Base-by-base conservation (phyloP, 2,329 filamentous ascomycete species). In the Fonsecaea multimorphosa region DNA sequence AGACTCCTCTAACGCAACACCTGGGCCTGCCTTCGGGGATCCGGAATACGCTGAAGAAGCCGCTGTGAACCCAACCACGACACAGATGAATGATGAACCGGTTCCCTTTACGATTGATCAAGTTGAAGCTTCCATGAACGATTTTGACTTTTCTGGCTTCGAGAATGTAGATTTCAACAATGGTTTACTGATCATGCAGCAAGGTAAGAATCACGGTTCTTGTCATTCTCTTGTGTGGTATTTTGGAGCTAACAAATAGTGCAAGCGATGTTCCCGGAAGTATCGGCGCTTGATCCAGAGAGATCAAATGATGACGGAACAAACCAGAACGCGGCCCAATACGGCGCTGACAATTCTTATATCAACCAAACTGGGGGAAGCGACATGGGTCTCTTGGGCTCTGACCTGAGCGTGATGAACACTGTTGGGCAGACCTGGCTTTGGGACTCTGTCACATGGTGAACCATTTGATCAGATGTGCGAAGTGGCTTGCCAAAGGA, bases 111-210 rank as follows among this genome's bases (percentile, higher is more conserved):
- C 29, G 12, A 19, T 58, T 5, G 27, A 58, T n/a, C 24, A 49
- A 29, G 55, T 52, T 31, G 22, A 31, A 2, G 14, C 60, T 9
- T 22, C 40, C 29, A 44, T 58, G 4, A 58, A 53, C 49, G 36
- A 51, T 38, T 66, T 66, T 29, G 62, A 68, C 51, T 68, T 65
- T 24, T 59, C 57, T 8, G 67, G 67, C 5, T 58, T 66, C 49
- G 67, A 69, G 58, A 67, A 60, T 31, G 34, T 67, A 46, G 67
- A 66, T 36, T 64, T 69, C 46, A 66, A 66, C 31, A 67, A 69
- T 34, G 67, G 64, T 1, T 51, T 69, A 38, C 34, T 38, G 19
- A 62, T 62, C 19, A 49, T 69, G 51, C 64, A 67, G 49, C 66
- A 68, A 64, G 65, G 58, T 63, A 54, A 14, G 53, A 34, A 8